phyloP scores from a whole-genome alignment of 2,329 filamentous ascomycete genomes.

The Aureobasidium sp. region DNA sequence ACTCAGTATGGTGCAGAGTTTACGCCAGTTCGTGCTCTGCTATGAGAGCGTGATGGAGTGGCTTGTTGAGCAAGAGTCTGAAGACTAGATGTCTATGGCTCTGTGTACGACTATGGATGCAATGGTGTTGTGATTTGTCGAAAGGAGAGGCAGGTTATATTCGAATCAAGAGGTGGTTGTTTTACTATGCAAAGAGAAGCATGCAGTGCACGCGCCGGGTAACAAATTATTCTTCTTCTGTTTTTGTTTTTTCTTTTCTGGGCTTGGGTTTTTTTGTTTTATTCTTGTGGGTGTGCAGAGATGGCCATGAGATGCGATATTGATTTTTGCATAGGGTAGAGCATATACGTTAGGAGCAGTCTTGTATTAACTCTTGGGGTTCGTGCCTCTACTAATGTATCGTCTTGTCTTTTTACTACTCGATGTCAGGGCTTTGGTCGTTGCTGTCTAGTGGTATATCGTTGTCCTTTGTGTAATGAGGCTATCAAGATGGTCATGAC shows the following conservation, averaged over 20 bases:
- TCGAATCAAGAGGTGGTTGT: neutral
- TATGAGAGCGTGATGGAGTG: conserved; percentile 94
- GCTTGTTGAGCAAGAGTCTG: conserved; percentile 47
- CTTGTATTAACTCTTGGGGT: neutral
- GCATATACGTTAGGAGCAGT: neutral
- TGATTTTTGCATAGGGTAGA: neutral
- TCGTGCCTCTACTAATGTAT: neutral
- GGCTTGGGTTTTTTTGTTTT: neutral
- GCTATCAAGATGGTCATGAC: too few species aligned
- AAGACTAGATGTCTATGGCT: neutral
- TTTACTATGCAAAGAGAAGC: neutral
- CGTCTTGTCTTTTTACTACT: too few species aligned
- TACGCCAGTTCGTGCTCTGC: conserved; percentile 89
- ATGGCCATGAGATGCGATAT: neutral
- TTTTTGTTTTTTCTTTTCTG: neutral
- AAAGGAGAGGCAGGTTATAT: neutral
- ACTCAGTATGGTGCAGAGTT: conserved; percentile 92
- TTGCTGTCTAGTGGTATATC: too few species aligned
- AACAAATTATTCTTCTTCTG: neutral
- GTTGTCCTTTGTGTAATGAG: too few species aligned
- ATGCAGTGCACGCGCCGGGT: neutral
- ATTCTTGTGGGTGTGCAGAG: neutral
- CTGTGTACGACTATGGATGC: neutral
- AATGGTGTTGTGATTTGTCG: neutral
- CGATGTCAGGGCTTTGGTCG: too few species aligned